Conservation (phyloP, 2,329 filamentous ascomycete species). For the Mycosphaerella sp. region DNA sequence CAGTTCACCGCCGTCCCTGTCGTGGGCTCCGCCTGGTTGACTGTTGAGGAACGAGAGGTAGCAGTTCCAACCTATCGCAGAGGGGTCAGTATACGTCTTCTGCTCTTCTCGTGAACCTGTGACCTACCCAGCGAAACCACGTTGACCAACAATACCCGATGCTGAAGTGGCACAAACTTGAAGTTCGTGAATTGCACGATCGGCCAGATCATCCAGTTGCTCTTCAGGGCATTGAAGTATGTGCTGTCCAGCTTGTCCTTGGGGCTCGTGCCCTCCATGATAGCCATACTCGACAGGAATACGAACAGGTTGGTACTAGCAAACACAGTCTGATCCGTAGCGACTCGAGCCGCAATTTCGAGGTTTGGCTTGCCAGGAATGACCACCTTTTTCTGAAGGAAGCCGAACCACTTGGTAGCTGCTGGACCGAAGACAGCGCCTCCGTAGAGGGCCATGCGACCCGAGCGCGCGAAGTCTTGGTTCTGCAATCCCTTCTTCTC, state of each 20-base stretch:
- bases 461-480: constrained; percentile 64
- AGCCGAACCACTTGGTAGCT: constrained; percentile 77
- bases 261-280: constrained; percentile 43
- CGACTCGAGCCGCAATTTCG: constrained; percentile 72
- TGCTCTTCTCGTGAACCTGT: constrained; percentile 3
- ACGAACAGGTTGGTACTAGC: constrained; percentile 74
- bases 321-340: constrained; percentile 73
- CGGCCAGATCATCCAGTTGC: constrained; percentile 88
- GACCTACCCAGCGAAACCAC: constrained; percentile 62
- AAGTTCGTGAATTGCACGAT: constrained; percentile 81
- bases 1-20: constrained; percentile 15
- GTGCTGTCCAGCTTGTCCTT: constrained; percentile 64
- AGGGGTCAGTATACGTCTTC: not conserved
- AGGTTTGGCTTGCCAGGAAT: constrained; percentile 56
- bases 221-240: constrained; percentile 64
- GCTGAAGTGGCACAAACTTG: constrained; percentile 73
- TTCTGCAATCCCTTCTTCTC: constrained; percentile 71
- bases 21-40: constrained; percentile 16
- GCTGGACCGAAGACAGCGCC: constrained; percentile 78
- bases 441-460: constrained; percentile 73
- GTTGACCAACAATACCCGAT: constrained; percentile 81
- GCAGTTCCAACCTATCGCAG: constrained; percentile 51
- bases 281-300: constrained; percentile 78
- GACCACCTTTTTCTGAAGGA: constrained; percentile 65
- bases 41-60: constrained; percentile 53